These are phyloP conservation scores for Setomelanomma holmii DNA, from an alignment of 2,329 filamentous ascomycete species.

Conservation along the genomic window DNA sequence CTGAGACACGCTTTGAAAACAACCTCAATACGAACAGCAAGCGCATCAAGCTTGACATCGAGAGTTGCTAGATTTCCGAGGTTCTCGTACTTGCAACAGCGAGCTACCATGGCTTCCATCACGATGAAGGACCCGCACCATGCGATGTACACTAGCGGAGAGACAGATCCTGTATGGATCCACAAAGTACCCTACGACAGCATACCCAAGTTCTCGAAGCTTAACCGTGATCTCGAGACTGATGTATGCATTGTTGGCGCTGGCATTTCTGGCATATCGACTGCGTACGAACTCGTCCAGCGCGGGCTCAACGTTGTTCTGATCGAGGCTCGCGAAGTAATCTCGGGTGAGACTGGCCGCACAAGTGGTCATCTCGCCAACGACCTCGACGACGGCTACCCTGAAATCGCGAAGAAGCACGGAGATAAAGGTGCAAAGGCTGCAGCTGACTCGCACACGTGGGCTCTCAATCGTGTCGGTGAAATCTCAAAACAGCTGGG, in stretches of 20 bases:
- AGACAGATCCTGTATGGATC: slow-evolving; percentile 62
- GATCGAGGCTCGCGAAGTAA: slow-evolving; percentile 62
- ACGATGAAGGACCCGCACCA: slow-evolving; percentile 36
- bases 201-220: slow-evolving; percentile 53
- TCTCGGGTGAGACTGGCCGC: slow-evolving; percentile 62
- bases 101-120: slow-evolving; percentile 23
- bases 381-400: slow-evolving; percentile 62
- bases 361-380: slow-evolving; percentile 64
- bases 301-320: slow-evolving; percentile 60
- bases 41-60: slow-evolving; percentile 2
- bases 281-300: slow-evolving; percentile 61
- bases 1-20: slow-evolving; percentile 9
- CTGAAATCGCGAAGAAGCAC: slow-evolving; percentile 60
- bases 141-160: slow-evolving; percentile 58
- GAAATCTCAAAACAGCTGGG: slow-evolving; percentile 58
- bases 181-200: slow-evolving; percentile 57
- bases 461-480: slow-evolving; percentile 61
- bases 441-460: slow-evolving; percentile 63
- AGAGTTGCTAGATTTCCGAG: slow-evolving; percentile 1
- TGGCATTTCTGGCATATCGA: slow-evolving; percentile 61
- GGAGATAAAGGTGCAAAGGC: slow-evolving; percentile 57
- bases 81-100: slow-evolving; percentile 4
- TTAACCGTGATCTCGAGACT: slow-evolving; percentile 54
- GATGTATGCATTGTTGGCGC: slow-evolving; percentile 61
- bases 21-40: slow-evolving; percentile 5